These are phyloP conservation scores for Chamaenerion angustifolium DNA, from an alignment of 345 rosid genomes.

Conservation along the genomic window DNA sequence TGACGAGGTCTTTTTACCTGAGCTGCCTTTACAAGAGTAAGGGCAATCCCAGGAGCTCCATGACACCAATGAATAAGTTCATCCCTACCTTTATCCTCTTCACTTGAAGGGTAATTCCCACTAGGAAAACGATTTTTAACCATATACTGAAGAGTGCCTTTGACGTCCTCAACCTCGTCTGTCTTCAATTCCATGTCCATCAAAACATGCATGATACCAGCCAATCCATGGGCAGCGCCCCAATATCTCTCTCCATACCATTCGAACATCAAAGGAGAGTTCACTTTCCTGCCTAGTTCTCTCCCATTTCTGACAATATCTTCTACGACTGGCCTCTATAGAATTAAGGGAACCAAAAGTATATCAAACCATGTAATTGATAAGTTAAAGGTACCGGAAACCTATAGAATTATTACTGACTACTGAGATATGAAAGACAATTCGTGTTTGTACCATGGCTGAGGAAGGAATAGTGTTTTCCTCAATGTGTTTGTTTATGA, in stretches of 20 bases:
- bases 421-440: too few relatives aligned
- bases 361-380: background rate
- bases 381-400: too few relatives aligned
- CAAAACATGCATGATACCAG: conserved; percentile 52
- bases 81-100: conserved; percentile 28
- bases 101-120: conserved; percentile 58
- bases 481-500: conserved; percentile 45
- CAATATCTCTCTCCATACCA: conserved; percentile 62
- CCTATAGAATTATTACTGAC: too few relatives aligned
- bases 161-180: conserved; percentile 47
- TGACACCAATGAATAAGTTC: conserved; percentile 71
- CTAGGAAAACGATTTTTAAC: conserved; percentile 36
- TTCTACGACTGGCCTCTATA: conserved; percentile 34
- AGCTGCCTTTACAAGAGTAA: conserved; percentile 56
- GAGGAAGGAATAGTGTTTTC: conserved; percentile 29
- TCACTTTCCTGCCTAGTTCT: conserved; percentile 22
- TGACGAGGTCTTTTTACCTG: conserved; percentile 19
- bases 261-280: conserved; percentile 56
- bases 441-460: conserved; percentile 18
- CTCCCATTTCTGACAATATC: conserved; percentile 41
- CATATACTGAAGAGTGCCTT: conserved; percentile 50
- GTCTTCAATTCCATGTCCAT: conserved; percentile 54
- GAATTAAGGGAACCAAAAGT: conserved; percentile 1
- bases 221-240: conserved; percentile 75
- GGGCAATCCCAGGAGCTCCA: conserved; percentile 59